Percentiles rank a stretch among this genome's conserved stretches.
Conservation (phyloP, 768 basidiomycete genomes). For the Naganishia onofrii region DNA sequence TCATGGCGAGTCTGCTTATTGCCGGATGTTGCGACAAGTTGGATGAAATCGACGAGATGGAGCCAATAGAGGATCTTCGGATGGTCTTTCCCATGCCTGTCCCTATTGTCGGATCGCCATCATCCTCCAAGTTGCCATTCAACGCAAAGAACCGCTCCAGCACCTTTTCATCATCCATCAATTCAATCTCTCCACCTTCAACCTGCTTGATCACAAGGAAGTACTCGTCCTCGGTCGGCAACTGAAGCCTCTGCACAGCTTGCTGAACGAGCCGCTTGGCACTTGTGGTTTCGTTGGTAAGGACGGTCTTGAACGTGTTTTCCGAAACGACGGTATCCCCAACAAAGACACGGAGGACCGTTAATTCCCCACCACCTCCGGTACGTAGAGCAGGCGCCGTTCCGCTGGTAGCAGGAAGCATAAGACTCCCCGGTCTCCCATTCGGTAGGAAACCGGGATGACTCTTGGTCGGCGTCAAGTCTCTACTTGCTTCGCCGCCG, state of each 20-base stretch:
- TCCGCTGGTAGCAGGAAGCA: conserved; percentile 54
- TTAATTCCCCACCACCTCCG: conserved; percentile 69
- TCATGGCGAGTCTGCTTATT: conserved; percentile 89
- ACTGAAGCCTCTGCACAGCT: conserved; percentile 87
- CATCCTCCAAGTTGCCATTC: conserved; percentile 60
- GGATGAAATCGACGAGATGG: conserved; percentile 87
- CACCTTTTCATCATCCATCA: conserved; percentile 68
- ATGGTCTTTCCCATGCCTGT: conserved; percentile 59
- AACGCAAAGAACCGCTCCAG: conserved; percentile 86
- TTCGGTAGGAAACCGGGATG: conserved; percentile 13
- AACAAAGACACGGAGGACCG: conserved; percentile 93
- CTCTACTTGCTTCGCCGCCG: background rate
- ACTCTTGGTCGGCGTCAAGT: conserved; percentile 6
- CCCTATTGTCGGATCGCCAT: conserved; percentile 56
- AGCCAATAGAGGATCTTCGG: conserved; percentile 87
- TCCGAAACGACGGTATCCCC: conserved; percentile 86
- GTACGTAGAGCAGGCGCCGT: conserved; percentile 57
- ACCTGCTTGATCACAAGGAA: conserved; percentile 91
- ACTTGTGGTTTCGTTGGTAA: conserved; percentile 82
- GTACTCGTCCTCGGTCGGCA: conserved; percentile 62
- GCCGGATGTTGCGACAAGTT: conserved; percentile 93
- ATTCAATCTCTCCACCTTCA: conserved; percentile 74
- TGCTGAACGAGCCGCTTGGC: conserved; percentile 81
- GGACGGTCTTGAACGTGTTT: conserved; percentile 95
- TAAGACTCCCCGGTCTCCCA: conserved; percentile 49